phyloP scores from a whole-genome alignment of 129 eudicot genomes.

The Artemisia argyi region DNA sequence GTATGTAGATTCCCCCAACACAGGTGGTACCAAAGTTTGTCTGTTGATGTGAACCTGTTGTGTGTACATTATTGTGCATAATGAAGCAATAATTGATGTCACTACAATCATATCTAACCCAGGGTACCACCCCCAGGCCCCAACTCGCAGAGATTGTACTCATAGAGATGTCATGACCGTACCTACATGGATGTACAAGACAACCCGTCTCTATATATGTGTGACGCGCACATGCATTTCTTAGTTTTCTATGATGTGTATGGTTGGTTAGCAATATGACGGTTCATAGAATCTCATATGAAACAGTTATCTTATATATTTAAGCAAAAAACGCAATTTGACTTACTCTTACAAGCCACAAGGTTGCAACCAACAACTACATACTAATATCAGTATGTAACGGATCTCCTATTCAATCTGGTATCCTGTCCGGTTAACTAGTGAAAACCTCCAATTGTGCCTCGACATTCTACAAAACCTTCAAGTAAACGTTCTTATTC shows the following conservation, averaged over 20 bases:
- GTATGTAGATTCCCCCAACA: not conserved
- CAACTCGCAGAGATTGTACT: not conserved
- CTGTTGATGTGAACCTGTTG: not conserved
- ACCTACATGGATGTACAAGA: too few relatives aligned
- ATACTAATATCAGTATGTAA: not conserved
- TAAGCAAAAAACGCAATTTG: not conserved
- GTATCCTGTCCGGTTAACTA: not conserved
- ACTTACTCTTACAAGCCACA: not conserved
- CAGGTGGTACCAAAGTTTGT: not conserved
- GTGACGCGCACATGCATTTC: not conserved
- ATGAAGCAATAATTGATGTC: not conserved
- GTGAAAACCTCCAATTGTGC: not conserved
- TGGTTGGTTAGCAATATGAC: not conserved
- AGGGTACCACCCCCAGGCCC: not conserved
- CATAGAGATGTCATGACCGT: too few relatives aligned
- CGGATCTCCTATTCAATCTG: not conserved
- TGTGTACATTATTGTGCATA: not conserved
- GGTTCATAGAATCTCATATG: not conserved
- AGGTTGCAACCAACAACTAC: conserved; percentile 6
- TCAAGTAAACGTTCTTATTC: not conserved
- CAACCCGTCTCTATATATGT: too few relatives aligned
- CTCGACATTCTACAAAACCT: not conserved
- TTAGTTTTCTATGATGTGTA: not conserved
- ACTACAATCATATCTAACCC: not conserved
- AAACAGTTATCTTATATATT: not conserved